Evolutionary conservation across 2,329 filamentous ascomycete species (phyloP).

Genomic region (Claviceps sp.): DNA sequence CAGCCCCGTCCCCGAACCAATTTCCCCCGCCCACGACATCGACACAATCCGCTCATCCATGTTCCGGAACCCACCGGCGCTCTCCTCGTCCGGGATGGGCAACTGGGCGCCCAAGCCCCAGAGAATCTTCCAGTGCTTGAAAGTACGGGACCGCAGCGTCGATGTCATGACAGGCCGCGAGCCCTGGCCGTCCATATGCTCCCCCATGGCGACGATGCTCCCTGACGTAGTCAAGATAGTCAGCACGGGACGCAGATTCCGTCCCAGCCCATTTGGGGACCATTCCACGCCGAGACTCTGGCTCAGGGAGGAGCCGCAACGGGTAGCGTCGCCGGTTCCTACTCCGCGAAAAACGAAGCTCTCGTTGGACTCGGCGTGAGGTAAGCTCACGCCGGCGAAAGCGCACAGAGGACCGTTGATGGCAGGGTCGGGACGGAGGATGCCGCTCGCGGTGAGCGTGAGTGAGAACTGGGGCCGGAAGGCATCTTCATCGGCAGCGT

Average conservation of each 20-base stretch:
- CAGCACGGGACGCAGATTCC: constrained; percentile 38
- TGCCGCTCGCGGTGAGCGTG: constrained; percentile 18
- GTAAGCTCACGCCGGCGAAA: constrained; percentile 22
- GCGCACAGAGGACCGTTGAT: constrained; percentile 33
- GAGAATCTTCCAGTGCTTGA: constrained; percentile 38
- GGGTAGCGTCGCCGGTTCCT: constrained; percentile 32
- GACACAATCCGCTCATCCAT: constrained; percentile 34
- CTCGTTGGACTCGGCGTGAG: constrained; percentile 12
- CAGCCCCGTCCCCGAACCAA: constrained; percentile 27
- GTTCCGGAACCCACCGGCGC: constrained; percentile 17
- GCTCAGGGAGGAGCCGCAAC: constrained; percentile 36
- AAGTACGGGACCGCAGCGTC: constrained; percentile 23
- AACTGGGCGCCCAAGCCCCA: constrained; percentile 43
- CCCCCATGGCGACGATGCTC: constrained; percentile 36
- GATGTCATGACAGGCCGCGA: constrained; percentile 13
- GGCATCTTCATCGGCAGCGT: constrained; percentile 15
- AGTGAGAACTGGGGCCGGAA: constrained; percentile 21
- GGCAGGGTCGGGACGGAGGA: constrained; percentile 25
- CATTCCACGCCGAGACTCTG: constrained; percentile 41
- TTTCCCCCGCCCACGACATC: constrained; percentile 39
- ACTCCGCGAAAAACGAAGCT: constrained; percentile 26
- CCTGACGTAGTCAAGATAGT: constrained; percentile 37
- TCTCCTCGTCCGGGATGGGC: constrained; percentile 30
- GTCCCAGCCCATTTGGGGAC: constrained; percentile 45
- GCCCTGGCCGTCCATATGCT: constrained; percentile 20